A percentile compares a stretch with the other conserved stretches of the same genome.
phyloP scores from a whole-genome alignment of 1,139 yeast genomes.

The Taphrina flavorubra region DNA sequence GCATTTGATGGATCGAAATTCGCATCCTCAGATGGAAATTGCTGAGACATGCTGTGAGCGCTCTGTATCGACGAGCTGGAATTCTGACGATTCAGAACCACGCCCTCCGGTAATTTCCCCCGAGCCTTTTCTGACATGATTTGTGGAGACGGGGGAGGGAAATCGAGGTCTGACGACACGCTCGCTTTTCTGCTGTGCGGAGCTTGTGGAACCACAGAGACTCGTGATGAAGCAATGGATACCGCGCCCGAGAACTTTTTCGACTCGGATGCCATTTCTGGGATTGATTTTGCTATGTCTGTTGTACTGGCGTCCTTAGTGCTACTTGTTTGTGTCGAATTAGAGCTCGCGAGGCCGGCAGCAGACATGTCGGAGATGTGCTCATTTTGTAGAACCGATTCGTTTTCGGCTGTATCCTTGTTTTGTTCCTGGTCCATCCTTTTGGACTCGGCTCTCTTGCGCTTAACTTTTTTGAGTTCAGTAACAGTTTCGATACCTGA shows the following conservation, averaged over 20 bases:
- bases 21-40: conserved; percentile 1
- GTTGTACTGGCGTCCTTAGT: background rate
- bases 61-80: conserved; percentile 20
- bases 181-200: conserved; percentile 21
- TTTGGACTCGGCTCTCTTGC: conserved; percentile 16
- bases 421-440: conserved; percentile 25
- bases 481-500: conserved; percentile 45
- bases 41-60: conserved; percentile 17
- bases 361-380: background rate
- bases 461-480: conserved; percentile 20
- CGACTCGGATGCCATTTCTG: background rate
- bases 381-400: background rate
- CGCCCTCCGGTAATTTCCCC: conserved; percentile 63
- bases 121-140: conserved; percentile 69
- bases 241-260: background rate
- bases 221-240: background rate
- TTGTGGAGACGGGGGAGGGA: conserved; percentile 53
- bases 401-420: conserved; percentile 7
- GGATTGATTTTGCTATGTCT: background rate
- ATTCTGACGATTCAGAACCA: conserved; percentile 41
- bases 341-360: background rate
- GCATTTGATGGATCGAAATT: conserved; percentile 42
- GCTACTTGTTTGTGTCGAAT: background rate
- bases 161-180: conserved; percentile 19
- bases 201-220: background rate